Evolutionary conservation across 441 rosid genomes (phyloP), one percentile per base, ranked within the genome.

Genomic region (Adansonia grandidieri): DNA sequence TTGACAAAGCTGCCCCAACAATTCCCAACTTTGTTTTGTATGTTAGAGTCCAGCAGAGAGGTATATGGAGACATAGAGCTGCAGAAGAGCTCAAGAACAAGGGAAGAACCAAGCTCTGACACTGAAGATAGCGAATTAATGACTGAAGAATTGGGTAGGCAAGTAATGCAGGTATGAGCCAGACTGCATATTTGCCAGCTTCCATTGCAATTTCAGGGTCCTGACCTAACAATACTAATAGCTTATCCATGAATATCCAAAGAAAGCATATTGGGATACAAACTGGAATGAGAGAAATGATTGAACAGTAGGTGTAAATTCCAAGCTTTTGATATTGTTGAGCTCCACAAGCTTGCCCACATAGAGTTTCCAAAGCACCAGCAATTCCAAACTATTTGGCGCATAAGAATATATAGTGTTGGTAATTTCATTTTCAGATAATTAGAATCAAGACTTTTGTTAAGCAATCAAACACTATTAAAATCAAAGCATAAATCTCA

Each of bases 291-390:
- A 56, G 61, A 9, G 22, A 56, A 56, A 56, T 8, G 8, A 56
- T 56, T 17, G 61, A 56, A 56, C 61, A 56, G 22, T 56, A 56
- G 20, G 61, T 56, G 61, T 56, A 56, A 1, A 22, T 5, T 56
- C 61, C 61, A 17, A 56, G 20, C 22, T 56, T 56, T 6, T 56
- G 61, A 56, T 56, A 56, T 56, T 56, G 61, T 56, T 56, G 61
- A 56, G 61, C 61, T 56, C 61, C 61, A 56, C 17, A 56, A 56
- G 61, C 61, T 56, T 56, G 61, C 10, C 61, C 61, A 17, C 61
- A 56, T 6, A 58, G 63, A 56, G 61, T 56, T 9, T 56, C 61
- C 24, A 56, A 17, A n/a, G 61, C 61, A n/a, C 61, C 61, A 9
- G 61, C 19, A 7, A 56, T 56, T 17, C 61, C 61, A 2, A 56